Evolutionary conservation across 2,329 filamentous ascomycete species (phyloP).

Genomic region (Shiraia bambusicola): DNA sequence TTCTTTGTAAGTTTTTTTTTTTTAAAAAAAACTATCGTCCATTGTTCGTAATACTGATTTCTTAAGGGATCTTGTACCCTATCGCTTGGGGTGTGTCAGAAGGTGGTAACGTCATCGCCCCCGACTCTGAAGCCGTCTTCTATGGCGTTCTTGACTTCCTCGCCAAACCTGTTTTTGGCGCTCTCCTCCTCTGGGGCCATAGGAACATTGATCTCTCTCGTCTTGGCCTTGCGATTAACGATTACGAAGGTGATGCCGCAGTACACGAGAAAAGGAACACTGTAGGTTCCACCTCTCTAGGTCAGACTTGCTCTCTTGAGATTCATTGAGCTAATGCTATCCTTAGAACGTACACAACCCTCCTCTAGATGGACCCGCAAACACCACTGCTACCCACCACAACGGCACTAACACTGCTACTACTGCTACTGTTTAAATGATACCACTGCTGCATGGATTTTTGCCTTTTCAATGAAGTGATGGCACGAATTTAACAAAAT

Average conservation of each 20-base stretch:
- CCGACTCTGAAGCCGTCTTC: slow-evolving; percentile 67
- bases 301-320: background rate
- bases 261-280: slow-evolving; percentile 24
- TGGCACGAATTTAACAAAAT: too few species aligned
- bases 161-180: slow-evolving; percentile 65
- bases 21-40: background rate
- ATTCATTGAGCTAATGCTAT: too few species aligned
- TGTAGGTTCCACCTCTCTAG: background rate
- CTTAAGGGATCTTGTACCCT: slow-evolving; percentile 59
- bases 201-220: slow-evolving; percentile 60
- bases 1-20: slow-evolving; percentile 53
- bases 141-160: slow-evolving; percentile 68
- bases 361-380: too few species aligned
- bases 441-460: too few species aligned
- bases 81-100: slow-evolving; percentile 62
- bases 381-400: too few species aligned
- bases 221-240: slow-evolving; percentile 56
- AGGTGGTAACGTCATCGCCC: slow-evolving; percentile 63
- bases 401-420: too few species aligned
- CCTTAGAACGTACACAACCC: too few species aligned
- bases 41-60: background rate
- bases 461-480: too few species aligned
- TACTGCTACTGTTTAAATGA: too few species aligned
- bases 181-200: slow-evolving; percentile 63
- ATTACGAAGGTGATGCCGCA: slow-evolving; percentile 47